phyloP scores from a whole-genome alignment of 495 filamentous ascomycete genomes.

The Xylaria cubensis region DNA sequence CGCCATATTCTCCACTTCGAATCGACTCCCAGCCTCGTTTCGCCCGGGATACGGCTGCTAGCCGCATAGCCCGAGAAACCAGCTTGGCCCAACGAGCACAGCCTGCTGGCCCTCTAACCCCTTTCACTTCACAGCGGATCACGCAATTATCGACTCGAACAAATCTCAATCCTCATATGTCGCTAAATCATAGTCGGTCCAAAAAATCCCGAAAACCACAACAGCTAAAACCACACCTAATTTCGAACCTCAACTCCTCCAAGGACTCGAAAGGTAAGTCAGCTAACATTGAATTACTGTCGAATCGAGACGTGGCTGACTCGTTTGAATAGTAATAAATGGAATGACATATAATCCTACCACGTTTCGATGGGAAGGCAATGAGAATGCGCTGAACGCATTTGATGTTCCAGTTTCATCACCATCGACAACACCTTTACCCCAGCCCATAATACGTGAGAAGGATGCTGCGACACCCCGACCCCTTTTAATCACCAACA shows the following conservation, averaged over 20 bases:
- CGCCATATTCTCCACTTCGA: constrained; percentile 61
- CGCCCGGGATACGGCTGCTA: constrained; percentile 91
- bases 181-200: constrained; percentile 45
- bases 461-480: constrained; percentile 69
- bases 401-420: constrained; percentile 69
- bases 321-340: constrained; percentile 68
- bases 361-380: constrained; percentile 91
- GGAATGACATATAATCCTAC: constrained; percentile 94
- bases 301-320: constrained; percentile 32
- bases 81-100: constrained; percentile 67
- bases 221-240: constrained; percentile 59
- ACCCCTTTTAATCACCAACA: constrained; percentile 92
- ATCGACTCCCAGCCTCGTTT: constrained; percentile 75
- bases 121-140: constrained; percentile 80
- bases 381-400: constrained; percentile 78
- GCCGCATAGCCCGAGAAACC: constrained; percentile 88
- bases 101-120: constrained; percentile 61
- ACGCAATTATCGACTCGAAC: constrained; percentile 69
- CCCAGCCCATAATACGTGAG: constrained; percentile 56
- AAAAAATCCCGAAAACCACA: constrained; percentile 64
- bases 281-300: not conserved
- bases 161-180: constrained; percentile 42
- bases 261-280: constrained; percentile 57
- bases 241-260: constrained; percentile 55
- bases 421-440: constrained; percentile 53